Base-by-base conservation (phyloP, 345 rosid genomes). In the Arabidopsis arenosa region DNA sequence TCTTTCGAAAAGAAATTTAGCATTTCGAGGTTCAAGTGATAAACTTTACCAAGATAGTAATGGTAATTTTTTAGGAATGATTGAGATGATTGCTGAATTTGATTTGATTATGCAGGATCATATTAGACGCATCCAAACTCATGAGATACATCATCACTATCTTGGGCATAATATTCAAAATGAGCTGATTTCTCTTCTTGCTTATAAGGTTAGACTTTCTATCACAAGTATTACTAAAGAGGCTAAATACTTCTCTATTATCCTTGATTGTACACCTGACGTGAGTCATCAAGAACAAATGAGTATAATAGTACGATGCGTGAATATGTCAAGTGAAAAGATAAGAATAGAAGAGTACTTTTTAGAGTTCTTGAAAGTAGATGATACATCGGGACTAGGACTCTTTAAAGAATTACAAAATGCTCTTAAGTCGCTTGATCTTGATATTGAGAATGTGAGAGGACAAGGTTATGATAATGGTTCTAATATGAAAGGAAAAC, bases 401-500 rank as follows among this genome's bases (percentile, higher is more conserved):
- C 18, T 33, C 1, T 66, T 66, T 49, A 23, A 12, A 3, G 41
- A 35, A 66, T 2, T 49, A 18, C 15, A 17, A 18, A 21, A 66
- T 35, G 18, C 7, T 6, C 21, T 66, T 11, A 35, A 49, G 9
- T 51, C 15, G 5, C 9, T 66, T 4, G 5, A 37, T 49, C 35
- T 66, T 66, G 35, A 66, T 66, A 8, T 66, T 66, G 5, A 18
- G 2, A 48, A 66, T 48, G 33, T 33, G 43, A 47, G 57, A 6
- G 17, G 57, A 5, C 57, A 48, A 48, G 11, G 57, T 17, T 66
- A 66, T 45, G 68, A 64, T 5, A 64, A 64, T 44, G n/a, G 40
- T 64, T 64, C 55, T 5, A 64, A 44, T 26, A 63, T 63, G 52
- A 63, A 63, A 28, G 43, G 58, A 66, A 66, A 48, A 5, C 58